phyloP scores from a whole-genome alignment of 2,329 filamentous ascomycete genomes.

The Triangularia verruculosa region DNA sequence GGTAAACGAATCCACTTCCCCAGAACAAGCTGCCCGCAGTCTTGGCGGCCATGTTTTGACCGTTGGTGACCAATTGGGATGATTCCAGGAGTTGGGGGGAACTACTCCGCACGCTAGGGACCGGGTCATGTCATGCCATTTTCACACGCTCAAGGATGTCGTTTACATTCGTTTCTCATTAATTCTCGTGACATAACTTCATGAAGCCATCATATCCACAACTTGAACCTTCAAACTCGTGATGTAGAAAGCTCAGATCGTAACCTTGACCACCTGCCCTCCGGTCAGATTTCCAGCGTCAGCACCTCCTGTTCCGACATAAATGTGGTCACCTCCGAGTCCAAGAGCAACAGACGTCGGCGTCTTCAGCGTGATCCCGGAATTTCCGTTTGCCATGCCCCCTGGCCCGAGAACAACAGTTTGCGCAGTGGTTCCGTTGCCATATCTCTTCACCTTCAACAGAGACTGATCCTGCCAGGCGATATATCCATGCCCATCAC shows the following conservation, averaged over 20 bases:
- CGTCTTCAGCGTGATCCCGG: not conserved
- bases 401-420: not conserved
- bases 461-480: not conserved
- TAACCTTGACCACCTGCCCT: conserved; percentile 3
- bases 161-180: not conserved
- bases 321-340: not conserved
- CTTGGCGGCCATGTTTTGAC: not conserved
- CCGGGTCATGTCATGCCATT: not conserved
- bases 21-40: not conserved
- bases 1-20: not conserved
- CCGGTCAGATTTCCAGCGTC: not conserved
- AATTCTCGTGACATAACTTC: not conserved
- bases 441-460: not conserved
- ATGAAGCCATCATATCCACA: not conserved
- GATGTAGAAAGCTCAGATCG: not conserved
- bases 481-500: not conserved
- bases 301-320: not conserved
- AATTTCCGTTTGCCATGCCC: not conserved
- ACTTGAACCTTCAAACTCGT: not conserved
- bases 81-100: not conserved
- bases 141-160: not conserved
- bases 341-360: not conserved
- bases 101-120: not conserved
- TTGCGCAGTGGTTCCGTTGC: not conserved
- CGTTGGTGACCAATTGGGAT: not conserved